Evolutionary conservation across 179 eudicot species (phyloP), one percentile per base, ranked within the genome.

Genomic region (Nepenthes alata): DNA sequence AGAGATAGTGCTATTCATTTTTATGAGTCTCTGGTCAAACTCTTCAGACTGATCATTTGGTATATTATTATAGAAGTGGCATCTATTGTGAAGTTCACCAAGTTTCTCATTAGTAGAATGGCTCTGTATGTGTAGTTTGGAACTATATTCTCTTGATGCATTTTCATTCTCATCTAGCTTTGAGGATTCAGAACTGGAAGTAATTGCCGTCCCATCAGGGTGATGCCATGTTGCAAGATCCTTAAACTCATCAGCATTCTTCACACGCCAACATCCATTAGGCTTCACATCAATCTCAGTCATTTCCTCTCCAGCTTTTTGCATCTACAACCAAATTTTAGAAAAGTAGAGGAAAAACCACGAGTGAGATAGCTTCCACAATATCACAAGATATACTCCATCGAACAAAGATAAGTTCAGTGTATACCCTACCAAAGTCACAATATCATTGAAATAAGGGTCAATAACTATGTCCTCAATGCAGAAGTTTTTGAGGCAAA

Each of bases 241-340:
- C 58, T 70, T 80, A 70, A 75, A 69, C 35, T 75, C 75, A 77
- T 75, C 79, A 47, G 75, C 87, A 58, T 68, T 72, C 63, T 79
- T 88, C 5, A 67, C 85, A 61, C 87, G 96, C 97, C 97, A 91
- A 67, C 83, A 85, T 47, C 97, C 93, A 76, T 88, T 84, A 69
- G 90, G 82, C 65, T 82, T 91, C 73, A 91, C 77, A 57, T 91
- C 96, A 72, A 91, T 77, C 69, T 91, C 97, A 56, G 78, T 75
- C 55, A 77, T 69, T 59, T 91, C 97, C 77, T 88, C 93, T 63
- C 76, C 81, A 72, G 77, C 74, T 59, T 70, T 60, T 68, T 37
- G 74, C 75, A 86, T 65, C 93, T 86, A 72, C n/a, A 57, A 14
- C 67, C 36, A 14, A 16, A 38, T 39, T 45, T 50, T 2, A 35